Conservation (phyloP, 2,329 filamentous ascomycete species). For the Fusarium euwallaceae region DNA sequence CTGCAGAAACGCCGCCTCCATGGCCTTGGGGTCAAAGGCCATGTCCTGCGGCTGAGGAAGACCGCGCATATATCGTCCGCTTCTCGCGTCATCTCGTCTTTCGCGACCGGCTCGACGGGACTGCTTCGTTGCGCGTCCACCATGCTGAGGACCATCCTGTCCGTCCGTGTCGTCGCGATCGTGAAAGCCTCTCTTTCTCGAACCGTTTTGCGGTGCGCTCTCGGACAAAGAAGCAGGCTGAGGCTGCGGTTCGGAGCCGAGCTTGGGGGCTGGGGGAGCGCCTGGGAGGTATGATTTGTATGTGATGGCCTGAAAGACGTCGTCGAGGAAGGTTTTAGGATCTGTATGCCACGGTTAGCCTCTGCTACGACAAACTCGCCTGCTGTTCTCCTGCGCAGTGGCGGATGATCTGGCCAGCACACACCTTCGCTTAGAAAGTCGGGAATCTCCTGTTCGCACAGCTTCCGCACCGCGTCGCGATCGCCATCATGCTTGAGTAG, state of each 20-base stretch:
- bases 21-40: constrained; percentile 69
- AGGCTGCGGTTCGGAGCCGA: constrained; percentile 22
- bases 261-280: constrained; percentile 57
- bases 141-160: constrained; percentile 35
- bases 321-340: constrained; percentile 71
- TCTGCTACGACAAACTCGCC: neutral
- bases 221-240: constrained; percentile 34
- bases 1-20: constrained; percentile 71
- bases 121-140: constrained; percentile 69
- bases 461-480: constrained; percentile 71
- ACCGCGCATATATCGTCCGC: constrained; percentile 34
- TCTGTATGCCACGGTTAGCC: constrained; percentile 45
- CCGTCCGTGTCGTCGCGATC: constrained; percentile 43
- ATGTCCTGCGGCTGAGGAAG: constrained; percentile 45
- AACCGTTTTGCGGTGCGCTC: constrained; percentile 32
- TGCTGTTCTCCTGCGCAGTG: neutral
- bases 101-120: constrained; percentile 65
- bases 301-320: constrained; percentile 76
- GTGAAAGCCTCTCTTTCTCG: constrained; percentile 55
- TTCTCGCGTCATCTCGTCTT: constrained; percentile 43
- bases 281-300: constrained; percentile 73
- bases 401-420: neutral
- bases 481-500: constrained; percentile 79
- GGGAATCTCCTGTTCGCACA: constrained; percentile 78
- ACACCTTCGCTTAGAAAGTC: constrained; percentile 79